Conservation (phyloP, 2,329 filamentous ascomycete species). For the Penicillium sp. region DNA sequence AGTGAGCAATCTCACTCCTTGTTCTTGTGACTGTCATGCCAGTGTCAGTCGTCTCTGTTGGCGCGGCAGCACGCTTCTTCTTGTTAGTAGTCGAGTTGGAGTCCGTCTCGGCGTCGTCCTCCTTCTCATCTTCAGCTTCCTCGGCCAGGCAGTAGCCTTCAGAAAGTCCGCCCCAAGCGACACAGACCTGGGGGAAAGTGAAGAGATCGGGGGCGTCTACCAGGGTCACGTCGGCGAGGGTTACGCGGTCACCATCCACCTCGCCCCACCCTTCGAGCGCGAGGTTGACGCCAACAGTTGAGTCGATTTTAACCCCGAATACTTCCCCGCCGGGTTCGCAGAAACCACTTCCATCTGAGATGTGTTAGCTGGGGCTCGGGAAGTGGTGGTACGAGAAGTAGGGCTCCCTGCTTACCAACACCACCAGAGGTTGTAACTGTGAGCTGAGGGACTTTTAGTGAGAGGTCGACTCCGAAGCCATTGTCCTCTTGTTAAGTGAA, state of each 20-base stretch:
- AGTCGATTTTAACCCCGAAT: slow-evolving; percentile 11
- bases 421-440: slow-evolving; percentile 13
- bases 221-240: slow-evolving; percentile 4
- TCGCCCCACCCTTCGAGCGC: slow-evolving; percentile 9
- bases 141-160: neutral
- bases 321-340: neutral
- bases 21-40: too few relatives aligned
- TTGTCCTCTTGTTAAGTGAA: slow-evolving; percentile 11
- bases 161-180: neutral
- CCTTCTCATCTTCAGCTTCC: neutral
- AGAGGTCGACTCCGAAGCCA: slow-evolving; percentile 12
- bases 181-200: slow-evolving; percentile 12
- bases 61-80: neutral
- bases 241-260: slow-evolving; percentile 5
- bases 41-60: neutral
- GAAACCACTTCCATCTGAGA: slow-evolving; percentile 2
- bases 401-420: neutral
- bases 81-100: neutral
- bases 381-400: neutral
- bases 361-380: neutral
- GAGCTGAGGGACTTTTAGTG: slow-evolving; percentile 11
- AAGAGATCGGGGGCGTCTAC: slow-evolving; percentile 5
- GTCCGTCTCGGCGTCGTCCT: neutral
- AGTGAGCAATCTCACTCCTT: too few relatives aligned
- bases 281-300: slow-evolving; percentile 8